phyloP scores from a whole-genome alignment of 176 grass and related monocot genomes.

The Miscanthus lutarioriparius region DNA sequence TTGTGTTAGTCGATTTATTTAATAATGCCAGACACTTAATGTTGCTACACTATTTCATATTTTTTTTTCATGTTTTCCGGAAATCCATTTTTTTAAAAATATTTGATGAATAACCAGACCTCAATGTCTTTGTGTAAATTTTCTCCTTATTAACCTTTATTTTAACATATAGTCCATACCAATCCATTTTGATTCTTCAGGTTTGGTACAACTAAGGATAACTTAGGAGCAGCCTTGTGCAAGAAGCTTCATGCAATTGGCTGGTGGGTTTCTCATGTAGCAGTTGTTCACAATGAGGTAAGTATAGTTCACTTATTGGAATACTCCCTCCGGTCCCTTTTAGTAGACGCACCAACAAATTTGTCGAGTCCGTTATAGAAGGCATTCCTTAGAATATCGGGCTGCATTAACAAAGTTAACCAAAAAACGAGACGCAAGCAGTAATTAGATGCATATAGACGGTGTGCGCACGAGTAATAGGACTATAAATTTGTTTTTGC shows the following conservation, averaged over 20 bases:
- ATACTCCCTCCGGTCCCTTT: background rate
- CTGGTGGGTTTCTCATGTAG: slow-evolving; percentile 79
- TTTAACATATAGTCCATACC: slow-evolving; percentile 19
- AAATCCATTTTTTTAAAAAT: background rate
- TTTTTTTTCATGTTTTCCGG: background rate
- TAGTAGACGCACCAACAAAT: background rate
- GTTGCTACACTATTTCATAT: background rate
- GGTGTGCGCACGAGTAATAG: background rate
- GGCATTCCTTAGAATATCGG: background rate
- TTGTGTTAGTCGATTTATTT: background rate
- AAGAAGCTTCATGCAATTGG: slow-evolving; percentile 92
- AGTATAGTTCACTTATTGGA: slow-evolving; percentile 31
- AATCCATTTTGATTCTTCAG: slow-evolving; percentile 52
- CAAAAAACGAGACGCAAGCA: background rate
- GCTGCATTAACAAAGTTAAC: background rate
- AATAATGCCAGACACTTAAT: background rate
- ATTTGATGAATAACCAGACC: background rate
- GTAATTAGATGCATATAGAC: background rate
- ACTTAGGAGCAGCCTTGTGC: slow-evolving; percentile 69
- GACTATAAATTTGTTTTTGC: background rate
- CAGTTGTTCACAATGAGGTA: slow-evolving; percentile 85
- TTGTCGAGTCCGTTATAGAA: background rate
- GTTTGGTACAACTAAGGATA: slow-evolving; percentile 78
- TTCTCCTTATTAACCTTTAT: slow-evolving; percentile 2
- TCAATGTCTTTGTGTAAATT: background rate